These are phyloP conservation scores for Tylopilus balloui DNA, from an alignment of 768 basidiomycete genomes.

Conservation along the genomic window DNA sequence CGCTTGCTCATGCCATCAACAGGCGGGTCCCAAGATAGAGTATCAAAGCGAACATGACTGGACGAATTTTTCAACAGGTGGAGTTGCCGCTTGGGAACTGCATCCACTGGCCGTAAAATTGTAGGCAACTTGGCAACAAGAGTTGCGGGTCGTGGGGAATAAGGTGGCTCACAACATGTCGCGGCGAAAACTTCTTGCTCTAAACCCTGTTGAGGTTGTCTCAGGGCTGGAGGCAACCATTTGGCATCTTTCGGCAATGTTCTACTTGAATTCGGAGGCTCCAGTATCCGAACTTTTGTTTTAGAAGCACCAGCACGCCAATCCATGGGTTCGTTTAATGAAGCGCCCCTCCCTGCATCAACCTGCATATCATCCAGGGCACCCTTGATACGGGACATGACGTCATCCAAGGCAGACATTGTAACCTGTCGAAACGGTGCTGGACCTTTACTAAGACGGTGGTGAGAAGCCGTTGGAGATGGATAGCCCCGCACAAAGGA, in stretches of 20 bases:
- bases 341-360: constrained; percentile 29
- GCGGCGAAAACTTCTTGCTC: constrained; percentile 42
- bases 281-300: constrained; percentile 20
- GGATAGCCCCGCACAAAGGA: constrained; percentile 15
- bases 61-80: constrained; percentile 38
- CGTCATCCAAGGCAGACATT: constrained; percentile 76
- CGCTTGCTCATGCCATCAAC: constrained; percentile 57
- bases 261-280: constrained; percentile 10
- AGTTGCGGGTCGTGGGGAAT: constrained; percentile 40
- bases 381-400: constrained; percentile 83
- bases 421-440: constrained; percentile 43
- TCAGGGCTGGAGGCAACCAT: constrained; percentile 56
- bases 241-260: constrained; percentile 36
- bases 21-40: constrained; percentile 69
- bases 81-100: constrained; percentile 47
- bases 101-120: constrained; percentile 38
- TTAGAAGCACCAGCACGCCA: constrained; percentile 21
- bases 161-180: constrained; percentile 47
- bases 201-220: constrained; percentile 35
- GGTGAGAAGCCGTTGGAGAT: constrained; percentile 14
- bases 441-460: constrained; percentile 22
- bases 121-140: constrained; percentile 48
- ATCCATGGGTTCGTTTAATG: constrained; percentile 18
- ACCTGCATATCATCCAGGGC: constrained; percentile 67
- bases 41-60: constrained; percentile 51